Conservation (phyloP, 2,329 filamentous ascomycete species). For the Pseudogymnoascus sp. region DNA sequence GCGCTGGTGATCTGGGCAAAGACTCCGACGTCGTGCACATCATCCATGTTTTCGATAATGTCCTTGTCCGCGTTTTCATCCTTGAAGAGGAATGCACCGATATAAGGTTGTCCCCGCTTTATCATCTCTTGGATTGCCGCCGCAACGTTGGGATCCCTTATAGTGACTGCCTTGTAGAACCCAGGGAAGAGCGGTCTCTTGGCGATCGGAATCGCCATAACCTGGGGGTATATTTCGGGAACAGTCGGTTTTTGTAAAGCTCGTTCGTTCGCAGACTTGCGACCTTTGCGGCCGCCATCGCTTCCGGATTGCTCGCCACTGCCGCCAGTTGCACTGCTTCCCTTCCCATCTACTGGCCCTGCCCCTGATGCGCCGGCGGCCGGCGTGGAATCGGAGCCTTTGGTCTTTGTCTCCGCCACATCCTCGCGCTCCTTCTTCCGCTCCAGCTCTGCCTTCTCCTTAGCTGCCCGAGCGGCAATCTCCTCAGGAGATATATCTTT, state of each 20-base stretch:
- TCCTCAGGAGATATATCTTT: conserved; percentile 33
- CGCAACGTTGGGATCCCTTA: conserved; percentile 85
- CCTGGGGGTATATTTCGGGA: conserved; percentile 93
- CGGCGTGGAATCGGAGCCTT: conserved; percentile 21
- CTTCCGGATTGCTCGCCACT: conserved; percentile 26
- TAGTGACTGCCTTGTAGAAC: conserved; percentile 98
- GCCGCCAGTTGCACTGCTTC: conserved; percentile 24
- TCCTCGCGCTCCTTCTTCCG: conserved; percentile 39
- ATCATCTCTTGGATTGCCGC: conserved; percentile 93
- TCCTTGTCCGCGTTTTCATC: conserved; percentile 92
- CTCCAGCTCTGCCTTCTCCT: conserved; percentile 29
- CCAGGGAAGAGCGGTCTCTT: conserved; percentile 91
- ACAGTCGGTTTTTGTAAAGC: conserved; percentile 81
- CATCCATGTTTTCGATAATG: conserved; percentile 80
- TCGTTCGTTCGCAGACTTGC: conserved; percentile 61
- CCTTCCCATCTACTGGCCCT: conserved; percentile 24
- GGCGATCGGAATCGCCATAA: conserved; percentile 93
- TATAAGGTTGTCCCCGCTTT: conserved; percentile 93
- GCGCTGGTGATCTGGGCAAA: conserved; percentile 97
- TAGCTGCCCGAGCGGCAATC: conserved; percentile 37
- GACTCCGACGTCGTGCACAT: conserved; percentile 92
- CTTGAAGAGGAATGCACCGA: conserved; percentile 94
- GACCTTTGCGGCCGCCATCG: conserved; percentile 64
- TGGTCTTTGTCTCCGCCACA: conserved; percentile 35
- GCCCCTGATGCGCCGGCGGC: conserved; percentile 25